Conservation (phyloP, 495 filamentous ascomycete species). For the Penicillium nucicola region DNA sequence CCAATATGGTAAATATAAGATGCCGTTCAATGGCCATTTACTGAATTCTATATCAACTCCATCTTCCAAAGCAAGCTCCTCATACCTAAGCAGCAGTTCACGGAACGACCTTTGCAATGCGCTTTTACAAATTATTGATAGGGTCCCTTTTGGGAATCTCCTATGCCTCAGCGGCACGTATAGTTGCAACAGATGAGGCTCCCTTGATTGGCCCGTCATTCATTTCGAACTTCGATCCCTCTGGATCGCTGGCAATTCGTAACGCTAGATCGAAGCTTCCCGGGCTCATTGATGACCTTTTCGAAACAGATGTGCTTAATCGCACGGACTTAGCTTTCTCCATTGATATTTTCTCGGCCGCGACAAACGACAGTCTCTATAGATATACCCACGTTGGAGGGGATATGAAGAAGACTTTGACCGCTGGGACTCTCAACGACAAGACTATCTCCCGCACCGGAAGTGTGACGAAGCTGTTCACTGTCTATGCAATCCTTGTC, state of each 20-base stretch:
- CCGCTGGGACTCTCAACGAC: conserved; percentile 11
- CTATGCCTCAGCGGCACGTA: not conserved
- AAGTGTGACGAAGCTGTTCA: conserved; percentile 47
- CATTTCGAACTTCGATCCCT: conserved; percentile 12
- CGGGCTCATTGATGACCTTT: not conserved
- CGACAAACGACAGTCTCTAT: conserved; percentile 9
- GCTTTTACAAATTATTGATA: not conserved
- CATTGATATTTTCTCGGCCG: conserved; percentile 11
- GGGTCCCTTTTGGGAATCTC: not conserved
- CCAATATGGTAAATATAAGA: too few species aligned
- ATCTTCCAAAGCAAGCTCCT: too few species aligned
- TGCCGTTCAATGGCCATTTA: too few species aligned
- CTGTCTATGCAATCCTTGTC: conserved; percentile 42
- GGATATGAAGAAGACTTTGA: not conserved
- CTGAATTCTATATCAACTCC: too few species aligned
- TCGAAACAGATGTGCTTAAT: conserved; percentile 1
- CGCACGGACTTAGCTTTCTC: conserved; percentile 4
- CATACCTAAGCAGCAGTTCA: too few species aligned
- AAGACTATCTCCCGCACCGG: conserved; percentile 47
- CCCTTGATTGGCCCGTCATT: conserved; percentile 10
- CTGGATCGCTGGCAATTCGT: not conserved
- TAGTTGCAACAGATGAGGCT: conserved; percentile 9
- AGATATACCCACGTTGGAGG: conserved; percentile 10
- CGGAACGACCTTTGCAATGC: not conserved
- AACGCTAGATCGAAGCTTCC: not conserved